Evolutionary conservation across 305 asterid species (phyloP).

Genomic region (Solanum hybrid): DNA sequence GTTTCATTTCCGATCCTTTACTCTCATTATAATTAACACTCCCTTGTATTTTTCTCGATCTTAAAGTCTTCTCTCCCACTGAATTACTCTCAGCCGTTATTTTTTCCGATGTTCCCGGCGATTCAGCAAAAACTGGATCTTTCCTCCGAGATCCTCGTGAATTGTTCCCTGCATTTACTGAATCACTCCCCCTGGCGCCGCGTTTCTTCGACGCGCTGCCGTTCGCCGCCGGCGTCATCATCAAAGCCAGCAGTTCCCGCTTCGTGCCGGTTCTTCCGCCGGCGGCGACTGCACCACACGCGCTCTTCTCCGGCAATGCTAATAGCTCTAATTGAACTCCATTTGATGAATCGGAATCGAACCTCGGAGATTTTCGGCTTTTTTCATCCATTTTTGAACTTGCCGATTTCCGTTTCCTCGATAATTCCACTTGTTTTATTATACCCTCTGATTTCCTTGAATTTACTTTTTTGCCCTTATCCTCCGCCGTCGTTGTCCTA

Average conservation of each 20-base stretch:
- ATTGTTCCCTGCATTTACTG: not conserved
- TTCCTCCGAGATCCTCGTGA: conserved; percentile 18
- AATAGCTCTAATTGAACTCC: not conserved
- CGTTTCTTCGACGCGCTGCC: not conserved
- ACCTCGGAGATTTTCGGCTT: not conserved
- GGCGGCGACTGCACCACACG: not conserved
- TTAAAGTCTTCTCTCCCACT: conserved; percentile 27
- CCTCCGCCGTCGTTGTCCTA: not conserved
- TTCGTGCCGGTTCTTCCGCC: not conserved
- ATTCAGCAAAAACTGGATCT: conserved; percentile 7
- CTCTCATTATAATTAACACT: not conserved
- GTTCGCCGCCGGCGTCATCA: not conserved
- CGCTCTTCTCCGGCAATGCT: conserved; percentile 12
- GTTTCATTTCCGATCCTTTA: not conserved
- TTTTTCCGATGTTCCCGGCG: conserved; percentile 5
- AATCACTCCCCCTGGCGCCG: not conserved
- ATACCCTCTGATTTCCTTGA: conserved; percentile 5
- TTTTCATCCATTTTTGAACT: not conserved
- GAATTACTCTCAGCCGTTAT: not conserved
- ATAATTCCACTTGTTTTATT: not conserved
- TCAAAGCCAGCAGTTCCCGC: conserved; percentile 19
- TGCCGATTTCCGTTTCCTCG: not conserved
- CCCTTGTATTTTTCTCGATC: conserved; percentile 32
- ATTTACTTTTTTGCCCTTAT: not conserved
- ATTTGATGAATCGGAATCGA: not conserved